phyloP scores from a whole-genome alignment of 2,329 filamentous ascomycete genomes.

The Curvularia hawaiiensis region DNA sequence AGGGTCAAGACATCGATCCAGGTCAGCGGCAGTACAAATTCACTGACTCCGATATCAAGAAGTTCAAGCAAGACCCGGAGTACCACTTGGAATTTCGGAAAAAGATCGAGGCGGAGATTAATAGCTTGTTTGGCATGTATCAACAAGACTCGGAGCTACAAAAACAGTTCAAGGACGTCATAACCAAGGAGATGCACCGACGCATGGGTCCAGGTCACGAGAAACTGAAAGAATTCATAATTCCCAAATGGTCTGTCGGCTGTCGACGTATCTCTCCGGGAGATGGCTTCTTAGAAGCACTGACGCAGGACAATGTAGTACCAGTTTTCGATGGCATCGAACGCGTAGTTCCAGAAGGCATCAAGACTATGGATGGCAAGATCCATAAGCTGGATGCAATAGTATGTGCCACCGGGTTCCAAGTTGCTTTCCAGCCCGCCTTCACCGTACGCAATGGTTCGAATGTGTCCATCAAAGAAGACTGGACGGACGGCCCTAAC shows the following conservation, averaged over 20 bases:
- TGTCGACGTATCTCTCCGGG: slow-evolving; percentile 42
- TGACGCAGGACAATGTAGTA: slow-evolving; percentile 38
- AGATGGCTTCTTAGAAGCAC: slow-evolving; percentile 41
- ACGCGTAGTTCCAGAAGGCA: slow-evolving; percentile 45
- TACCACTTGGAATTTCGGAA: slow-evolving; percentile 57
- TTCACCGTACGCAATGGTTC: slow-evolving; percentile 51
- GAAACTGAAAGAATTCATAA: slow-evolving; percentile 52
- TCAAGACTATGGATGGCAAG: slow-evolving; percentile 36
- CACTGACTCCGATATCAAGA: slow-evolving; percentile 60
- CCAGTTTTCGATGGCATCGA: slow-evolving; percentile 37
- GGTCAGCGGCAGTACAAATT: slow-evolving; percentile 51
- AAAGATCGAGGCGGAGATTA: slow-evolving; percentile 57
- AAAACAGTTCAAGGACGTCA: slow-evolving; percentile 49
- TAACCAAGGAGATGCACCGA: slow-evolving; percentile 50
- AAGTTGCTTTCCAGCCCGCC: slow-evolving; percentile 48
- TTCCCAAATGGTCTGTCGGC: slow-evolving; percentile 55
- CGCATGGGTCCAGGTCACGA: slow-evolving; percentile 49
- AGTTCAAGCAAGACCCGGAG: slow-evolving; percentile 63
- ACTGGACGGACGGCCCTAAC: slow-evolving; percentile 49
- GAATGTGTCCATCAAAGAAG: slow-evolving; percentile 45
- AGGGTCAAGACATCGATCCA: slow-evolving; percentile 47
- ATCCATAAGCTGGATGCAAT: slow-evolving; percentile 41
- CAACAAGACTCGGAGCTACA: slow-evolving; percentile 54
- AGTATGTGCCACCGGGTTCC: slow-evolving; percentile 42
- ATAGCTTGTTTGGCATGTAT: slow-evolving; percentile 59